These are phyloP conservation scores for Papiliotrema flavescens DNA, from an alignment of 1,284 basidiomycete genomes.

Conservation along the genomic window DNA sequence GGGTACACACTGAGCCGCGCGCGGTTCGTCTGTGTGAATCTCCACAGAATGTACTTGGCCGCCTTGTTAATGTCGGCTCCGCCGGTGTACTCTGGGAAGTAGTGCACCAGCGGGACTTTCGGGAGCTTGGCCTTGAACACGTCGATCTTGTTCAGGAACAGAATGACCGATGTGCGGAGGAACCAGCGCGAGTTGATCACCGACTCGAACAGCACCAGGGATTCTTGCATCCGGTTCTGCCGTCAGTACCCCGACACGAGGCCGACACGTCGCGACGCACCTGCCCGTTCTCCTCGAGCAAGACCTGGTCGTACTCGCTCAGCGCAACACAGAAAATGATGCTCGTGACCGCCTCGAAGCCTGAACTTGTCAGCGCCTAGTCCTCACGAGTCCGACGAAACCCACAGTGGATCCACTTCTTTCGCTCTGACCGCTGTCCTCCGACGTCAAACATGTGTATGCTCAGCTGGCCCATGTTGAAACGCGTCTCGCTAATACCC, in stretches of 20 bases:
- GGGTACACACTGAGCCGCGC: conserved; percentile 85
- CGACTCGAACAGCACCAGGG: conserved; percentile 86
- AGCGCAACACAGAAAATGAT: conserved; percentile 95
- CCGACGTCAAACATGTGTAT: conserved; percentile 87
- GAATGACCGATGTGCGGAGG: conserved; percentile 82
- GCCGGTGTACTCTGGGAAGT: conserved; percentile 89
- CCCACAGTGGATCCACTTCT: conserved; percentile 87
- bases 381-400: not conserved
- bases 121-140: conserved; percentile 91
- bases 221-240: conserved; percentile 94
- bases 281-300: conserved; percentile 63
- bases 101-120: conserved; percentile 77
- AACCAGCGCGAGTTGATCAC: conserved; percentile 99
- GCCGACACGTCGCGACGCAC: conserved; percentile 36
- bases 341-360: conserved; percentile 87
- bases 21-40: conserved; percentile 92
- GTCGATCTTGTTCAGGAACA: conserved; percentile 95
- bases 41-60: conserved; percentile 95
- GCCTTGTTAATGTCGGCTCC: conserved; percentile 95
- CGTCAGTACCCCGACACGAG: not conserved
- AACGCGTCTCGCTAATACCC: conserved; percentile 85
- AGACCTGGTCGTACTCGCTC: conserved; percentile 89
- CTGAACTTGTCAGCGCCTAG: conserved; percentile 13
- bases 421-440: conserved; percentile 86
- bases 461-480: conserved; percentile 52